phyloP scores from a whole-genome alignment of 768 basidiomycete genomes.

The Mycena chlorophos region DNA sequence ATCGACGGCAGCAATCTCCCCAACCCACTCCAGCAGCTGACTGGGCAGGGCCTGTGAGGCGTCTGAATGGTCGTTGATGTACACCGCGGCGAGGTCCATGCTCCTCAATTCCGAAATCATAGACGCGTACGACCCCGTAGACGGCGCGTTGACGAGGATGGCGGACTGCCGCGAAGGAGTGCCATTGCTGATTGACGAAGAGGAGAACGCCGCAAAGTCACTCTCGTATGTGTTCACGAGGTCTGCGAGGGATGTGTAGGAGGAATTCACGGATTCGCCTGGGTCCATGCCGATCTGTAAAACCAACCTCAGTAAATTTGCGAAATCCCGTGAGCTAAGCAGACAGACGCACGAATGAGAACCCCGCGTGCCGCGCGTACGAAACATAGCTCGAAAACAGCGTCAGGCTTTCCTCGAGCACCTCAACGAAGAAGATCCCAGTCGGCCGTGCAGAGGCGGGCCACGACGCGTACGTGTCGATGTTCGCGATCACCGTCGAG shows the following conservation, averaged over 20 bases:
- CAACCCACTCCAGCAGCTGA: no score
- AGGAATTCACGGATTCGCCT: neutral
- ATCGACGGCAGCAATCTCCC: no score
- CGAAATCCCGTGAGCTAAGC: no score
- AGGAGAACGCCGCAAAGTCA: conserved; percentile 8
- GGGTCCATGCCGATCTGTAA: conserved; percentile 13
- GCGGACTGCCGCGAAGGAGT: conserved; percentile 14
- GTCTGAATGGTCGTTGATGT: conserved; percentile 5
- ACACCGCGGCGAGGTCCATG: conserved; percentile 9
- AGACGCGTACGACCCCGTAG: conserved; percentile 10
- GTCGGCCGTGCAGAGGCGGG: conserved; percentile 2
- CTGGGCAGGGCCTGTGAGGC: neutral
- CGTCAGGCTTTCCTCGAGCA: neutral
- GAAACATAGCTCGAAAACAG: conserved; percentile 10
- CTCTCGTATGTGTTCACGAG: conserved; percentile 18
- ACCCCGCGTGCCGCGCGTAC: conserved; percentile 10
- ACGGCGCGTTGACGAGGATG: conserved; percentile 6
- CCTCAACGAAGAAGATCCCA: conserved; percentile 12
- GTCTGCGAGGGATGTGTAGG: conserved; percentile 12
- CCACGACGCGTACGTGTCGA: conserved; percentile 18
- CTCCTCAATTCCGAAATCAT: conserved; percentile 8
- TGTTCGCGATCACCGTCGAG: neutral
- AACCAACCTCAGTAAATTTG: no score
- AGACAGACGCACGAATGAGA: conserved; percentile 11
- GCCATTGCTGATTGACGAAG: conserved; percentile 10